These are phyloP conservation scores for Penicillium sp. DNA, from an alignment of 2,329 filamentous ascomycete genomes.

Conservation along the genomic window DNA sequence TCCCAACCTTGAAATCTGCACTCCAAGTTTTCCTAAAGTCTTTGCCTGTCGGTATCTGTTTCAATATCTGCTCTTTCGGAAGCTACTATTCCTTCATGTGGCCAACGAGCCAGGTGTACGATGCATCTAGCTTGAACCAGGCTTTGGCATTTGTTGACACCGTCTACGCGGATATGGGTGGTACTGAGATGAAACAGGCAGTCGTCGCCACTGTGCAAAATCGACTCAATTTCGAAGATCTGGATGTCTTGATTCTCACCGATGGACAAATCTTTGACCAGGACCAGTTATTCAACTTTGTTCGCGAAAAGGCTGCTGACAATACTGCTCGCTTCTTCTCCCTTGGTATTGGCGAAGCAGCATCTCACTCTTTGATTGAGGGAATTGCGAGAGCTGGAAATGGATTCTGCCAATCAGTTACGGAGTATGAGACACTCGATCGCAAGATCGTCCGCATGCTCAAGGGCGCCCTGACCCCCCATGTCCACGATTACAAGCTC, in stretches of 20 bases:
- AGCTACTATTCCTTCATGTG: slow-evolving; percentile 41
- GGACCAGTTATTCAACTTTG: slow-evolving; percentile 40
- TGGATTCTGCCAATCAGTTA: slow-evolving; percentile 56
- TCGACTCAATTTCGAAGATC: slow-evolving; percentile 39
- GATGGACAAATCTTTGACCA: slow-evolving; percentile 50
- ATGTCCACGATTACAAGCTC: slow-evolving; percentile 55
- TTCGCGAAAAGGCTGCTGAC: slow-evolving; percentile 38
- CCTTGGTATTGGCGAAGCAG: slow-evolving; percentile 46
- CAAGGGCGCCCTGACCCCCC: slow-evolving; percentile 59
- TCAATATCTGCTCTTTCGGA: slow-evolving; percentile 55
- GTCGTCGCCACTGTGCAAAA: slow-evolving; percentile 41
- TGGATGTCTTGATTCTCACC: slow-evolving; percentile 50
- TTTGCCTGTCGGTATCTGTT: slow-evolving; percentile 47
- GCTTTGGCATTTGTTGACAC: slow-evolving; percentile 38
- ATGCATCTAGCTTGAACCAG: slow-evolving; percentile 37
- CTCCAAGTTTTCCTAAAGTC: slow-evolving; percentile 52
- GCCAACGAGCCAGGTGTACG: slow-evolving; percentile 41
- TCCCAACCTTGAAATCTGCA: slow-evolving; percentile 42
- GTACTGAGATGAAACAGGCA: slow-evolving; percentile 46
- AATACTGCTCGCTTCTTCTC: slow-evolving; percentile 49
- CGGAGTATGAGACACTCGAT: slow-evolving; percentile 56
- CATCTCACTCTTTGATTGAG: slow-evolving; percentile 51
- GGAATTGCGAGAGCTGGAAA: slow-evolving; percentile 52
- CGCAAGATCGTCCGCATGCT: slow-evolving; percentile 65
- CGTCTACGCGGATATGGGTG: slow-evolving; percentile 44